These are phyloP conservation scores for Shiraia sp. DNA, from an alignment of 2,329 filamentous ascomycete species.

Conservation along the genomic window DNA sequence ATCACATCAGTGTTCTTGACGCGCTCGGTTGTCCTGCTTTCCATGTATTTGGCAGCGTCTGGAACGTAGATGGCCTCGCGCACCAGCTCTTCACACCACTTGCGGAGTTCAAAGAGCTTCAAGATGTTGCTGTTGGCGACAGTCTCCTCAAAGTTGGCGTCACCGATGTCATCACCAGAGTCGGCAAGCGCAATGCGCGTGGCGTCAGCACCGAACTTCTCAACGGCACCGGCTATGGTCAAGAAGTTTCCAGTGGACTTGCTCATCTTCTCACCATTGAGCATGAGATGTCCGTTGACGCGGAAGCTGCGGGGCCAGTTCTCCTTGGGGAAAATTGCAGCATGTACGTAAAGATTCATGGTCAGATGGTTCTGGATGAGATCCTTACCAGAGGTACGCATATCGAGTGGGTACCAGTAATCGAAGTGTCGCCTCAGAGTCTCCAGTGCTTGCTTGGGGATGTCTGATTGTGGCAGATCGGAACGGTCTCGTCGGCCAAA, in stretches of 20 bases:
- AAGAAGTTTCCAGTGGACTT: constrained; percentile 98
- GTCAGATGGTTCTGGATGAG: constrained; percentile 79
- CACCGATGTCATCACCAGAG: constrained; percentile 89
- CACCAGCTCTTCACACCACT: constrained; percentile 89
- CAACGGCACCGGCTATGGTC: constrained; percentile 80
- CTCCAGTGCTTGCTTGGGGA: constrained; percentile 73
- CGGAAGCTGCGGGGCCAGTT: constrained; percentile 89
- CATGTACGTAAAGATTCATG: constrained; percentile 92
- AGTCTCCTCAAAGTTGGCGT: constrained; percentile 96
- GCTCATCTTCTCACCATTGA: constrained; percentile 98
- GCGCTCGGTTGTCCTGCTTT: constrained; percentile 48
- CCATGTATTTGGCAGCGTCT: constrained; percentile 47
- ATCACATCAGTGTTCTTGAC: constrained; percentile 58
- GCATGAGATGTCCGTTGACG: constrained; percentile 87
- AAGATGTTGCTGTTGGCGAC: constrained; percentile 92
- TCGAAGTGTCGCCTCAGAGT: constrained; percentile 89
- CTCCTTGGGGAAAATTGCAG: constrained; percentile 83
- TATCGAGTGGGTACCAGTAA: constrained; percentile 94
- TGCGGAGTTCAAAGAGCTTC: constrained; percentile 77
- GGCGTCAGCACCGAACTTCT: constrained; percentile 94
- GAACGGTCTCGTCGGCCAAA: constrained; percentile 79
- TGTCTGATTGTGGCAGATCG: constrained; percentile 69
- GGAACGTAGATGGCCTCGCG: constrained; percentile 60
- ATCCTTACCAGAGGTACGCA: constrained; percentile 85
- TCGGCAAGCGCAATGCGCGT: constrained; percentile 90